phyloP scores from a whole-genome alignment of 1,284 basidiomycete genomes.

The Ustanciosporium gigantosporum region DNA sequence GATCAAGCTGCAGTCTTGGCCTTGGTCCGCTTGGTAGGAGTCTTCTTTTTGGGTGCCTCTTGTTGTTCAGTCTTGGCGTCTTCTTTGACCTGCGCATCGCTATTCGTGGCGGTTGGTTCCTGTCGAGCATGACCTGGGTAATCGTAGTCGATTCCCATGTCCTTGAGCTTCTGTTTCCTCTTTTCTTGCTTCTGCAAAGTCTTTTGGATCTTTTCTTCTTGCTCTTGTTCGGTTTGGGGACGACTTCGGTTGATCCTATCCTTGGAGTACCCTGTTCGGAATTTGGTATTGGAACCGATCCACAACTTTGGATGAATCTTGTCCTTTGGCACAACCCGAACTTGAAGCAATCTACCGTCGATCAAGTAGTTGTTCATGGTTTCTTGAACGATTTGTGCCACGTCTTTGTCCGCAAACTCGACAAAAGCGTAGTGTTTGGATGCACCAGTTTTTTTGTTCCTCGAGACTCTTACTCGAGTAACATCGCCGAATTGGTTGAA shows the following conservation, averaged over 20 bases:
- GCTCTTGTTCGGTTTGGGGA: constrained; percentile 74
- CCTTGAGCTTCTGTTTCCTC: constrained; percentile 77
- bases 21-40: not conserved
- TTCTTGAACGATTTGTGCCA: constrained; percentile 92
- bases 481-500: constrained; percentile 94
- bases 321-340: constrained; percentile 75
- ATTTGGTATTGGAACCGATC: constrained; percentile 95
- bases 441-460: constrained; percentile 93
- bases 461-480: constrained; percentile 81
- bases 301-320: constrained; percentile 90
- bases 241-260: constrained; percentile 74
- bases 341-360: constrained; percentile 87
- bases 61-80: no score
- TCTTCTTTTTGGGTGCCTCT: no score
- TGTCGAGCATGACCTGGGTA: constrained; percentile 67
- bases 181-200: constrained; percentile 77
- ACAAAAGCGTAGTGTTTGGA: constrained; percentile 97
- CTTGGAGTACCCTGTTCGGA: constrained; percentile 71
- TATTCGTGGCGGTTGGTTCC: no score
- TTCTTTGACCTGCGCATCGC: no score
- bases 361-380: constrained; percentile 99
- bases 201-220: constrained; percentile 71
- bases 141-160: constrained; percentile 85
- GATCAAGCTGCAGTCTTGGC: not conserved
- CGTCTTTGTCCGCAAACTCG: constrained; percentile 85